Percentiles rank a stretch among this genome's conserved stretches.
These are phyloP conservation scores for Ophiostoma montium DNA, from an alignment of 2,329 filamentous ascomycete genomes.

Conservation along the genomic window DNA sequence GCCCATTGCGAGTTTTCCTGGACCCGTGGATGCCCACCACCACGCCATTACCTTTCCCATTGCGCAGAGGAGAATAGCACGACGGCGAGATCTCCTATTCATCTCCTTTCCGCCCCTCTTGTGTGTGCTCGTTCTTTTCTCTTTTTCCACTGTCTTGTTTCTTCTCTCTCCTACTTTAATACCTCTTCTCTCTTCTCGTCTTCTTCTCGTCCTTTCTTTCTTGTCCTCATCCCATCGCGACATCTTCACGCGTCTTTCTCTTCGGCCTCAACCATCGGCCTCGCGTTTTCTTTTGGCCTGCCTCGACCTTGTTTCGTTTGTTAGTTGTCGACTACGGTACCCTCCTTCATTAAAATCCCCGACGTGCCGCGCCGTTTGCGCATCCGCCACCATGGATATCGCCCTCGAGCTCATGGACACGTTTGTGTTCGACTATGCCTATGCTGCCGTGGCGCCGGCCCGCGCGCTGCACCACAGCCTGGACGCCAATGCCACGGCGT, in stretches of 20 bases:
- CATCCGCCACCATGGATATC: constrained; percentile 57
- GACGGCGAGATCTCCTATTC: not conserved
- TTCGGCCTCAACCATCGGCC: not conserved
- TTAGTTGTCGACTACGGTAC: too few relatives aligned
- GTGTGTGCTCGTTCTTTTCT: too few relatives aligned
- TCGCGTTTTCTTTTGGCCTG: too few relatives aligned
- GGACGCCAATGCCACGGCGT: constrained; percentile 43
- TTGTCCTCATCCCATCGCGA: not conserved
- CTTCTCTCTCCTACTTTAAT: not conserved
- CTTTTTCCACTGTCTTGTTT: too few relatives aligned
- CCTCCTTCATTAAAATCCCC: too few relatives aligned
- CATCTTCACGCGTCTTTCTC: not conserved
- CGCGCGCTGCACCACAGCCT: constrained; percentile 30
- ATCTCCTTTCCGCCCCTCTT: too few relatives aligned
- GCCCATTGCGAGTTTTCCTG: constrained; percentile 5
- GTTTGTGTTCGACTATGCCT: constrained; percentile 66
- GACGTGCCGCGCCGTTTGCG: not conserved
- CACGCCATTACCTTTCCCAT: not conserved
- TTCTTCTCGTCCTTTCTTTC: not conserved
- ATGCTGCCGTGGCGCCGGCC: constrained; percentile 54
- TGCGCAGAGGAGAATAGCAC: not conserved
- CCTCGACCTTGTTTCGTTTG: too few relatives aligned
- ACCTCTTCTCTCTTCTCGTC: not conserved
- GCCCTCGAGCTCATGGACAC: constrained; percentile 76
- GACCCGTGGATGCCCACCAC: not conserved